A percentile compares a stretch with the other conserved stretches of the same genome.
These are phyloP conservation scores for Sabuloglossum arenarium DNA, from an alignment of 495 filamentous ascomycete species.

Conservation along the genomic window DNA sequence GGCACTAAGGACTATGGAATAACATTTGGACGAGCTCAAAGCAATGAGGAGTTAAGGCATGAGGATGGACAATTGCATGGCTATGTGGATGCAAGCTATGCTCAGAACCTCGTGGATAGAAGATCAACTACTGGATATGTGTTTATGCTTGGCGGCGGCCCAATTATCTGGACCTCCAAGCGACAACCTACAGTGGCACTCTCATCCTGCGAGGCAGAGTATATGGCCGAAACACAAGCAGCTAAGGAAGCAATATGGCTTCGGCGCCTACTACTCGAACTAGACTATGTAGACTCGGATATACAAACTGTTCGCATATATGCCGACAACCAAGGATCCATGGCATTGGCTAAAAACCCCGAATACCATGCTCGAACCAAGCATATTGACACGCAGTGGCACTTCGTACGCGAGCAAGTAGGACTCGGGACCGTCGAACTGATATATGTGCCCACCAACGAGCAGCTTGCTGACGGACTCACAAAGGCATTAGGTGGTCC, in stretches of 20 bases:
- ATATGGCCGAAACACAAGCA: no score
- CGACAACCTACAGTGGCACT: no score
- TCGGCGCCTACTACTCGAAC: not conserved
- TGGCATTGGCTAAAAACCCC: conserved; percentile 8
- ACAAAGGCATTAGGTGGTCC: conserved; percentile 8
- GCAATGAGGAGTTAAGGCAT: no score
- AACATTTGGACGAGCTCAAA: no score
- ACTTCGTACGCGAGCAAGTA: conserved; percentile 18
- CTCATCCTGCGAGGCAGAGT: no score
- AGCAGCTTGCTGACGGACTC: conserved; percentile 11
- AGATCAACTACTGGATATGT: no score
- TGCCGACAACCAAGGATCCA: conserved; percentile 7
- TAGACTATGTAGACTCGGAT: not conserved
- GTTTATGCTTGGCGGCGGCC: no score
- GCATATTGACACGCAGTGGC: conserved; percentile 11
- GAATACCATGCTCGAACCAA: conserved; percentile 9
- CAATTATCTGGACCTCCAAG: no score
- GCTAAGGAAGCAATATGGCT: not conserved
- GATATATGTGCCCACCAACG: conserved; percentile 23
- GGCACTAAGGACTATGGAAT: no score
- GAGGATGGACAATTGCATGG: no score
- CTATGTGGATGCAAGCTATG: no score
- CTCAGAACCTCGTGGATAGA: no score
- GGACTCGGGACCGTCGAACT: conserved; percentile 19
- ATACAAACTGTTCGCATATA: not conserved